Evolutionary conservation across 768 basidiomycete genomes (phyloP).

Genomic region (Imleria badia): DNA sequence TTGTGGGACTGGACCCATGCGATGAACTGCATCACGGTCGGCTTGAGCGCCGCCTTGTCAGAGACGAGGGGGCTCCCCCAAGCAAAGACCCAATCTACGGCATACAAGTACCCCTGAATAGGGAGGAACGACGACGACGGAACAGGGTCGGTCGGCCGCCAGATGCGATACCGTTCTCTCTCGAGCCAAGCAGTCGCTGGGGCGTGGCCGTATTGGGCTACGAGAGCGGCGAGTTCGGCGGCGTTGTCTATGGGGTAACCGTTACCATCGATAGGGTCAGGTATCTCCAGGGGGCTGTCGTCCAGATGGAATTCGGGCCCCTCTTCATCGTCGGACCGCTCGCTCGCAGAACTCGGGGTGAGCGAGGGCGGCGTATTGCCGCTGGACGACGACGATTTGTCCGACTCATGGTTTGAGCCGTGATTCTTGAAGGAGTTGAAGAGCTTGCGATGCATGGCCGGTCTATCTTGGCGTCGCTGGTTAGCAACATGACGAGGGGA

Average conservation of each 20-base stretch:
- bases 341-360: background rate
- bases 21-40: conserved; percentile 43
- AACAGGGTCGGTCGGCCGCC: conserved; percentile 37
- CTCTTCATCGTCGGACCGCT: background rate
- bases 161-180: conserved; percentile 48
- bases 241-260: conserved; percentile 8
- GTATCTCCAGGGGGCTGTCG: conserved; percentile 6
- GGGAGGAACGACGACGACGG: conserved; percentile 42
- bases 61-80: conserved; percentile 67
- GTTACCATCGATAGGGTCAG: conserved; percentile 4
- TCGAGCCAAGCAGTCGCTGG: conserved; percentile 74
- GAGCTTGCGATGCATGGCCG: conserved; percentile 2
- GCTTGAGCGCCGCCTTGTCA: conserved; percentile 33
- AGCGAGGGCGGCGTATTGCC: background rate
- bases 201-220: conserved; percentile 65
- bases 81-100: conserved; percentile 52
- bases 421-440: conserved; percentile 1
- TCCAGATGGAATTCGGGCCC: background rate
- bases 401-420: background rate
- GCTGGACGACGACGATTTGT: background rate
- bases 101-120: conserved; percentile 59
- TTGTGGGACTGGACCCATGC: conserved; percentile 42
- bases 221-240: conserved; percentile 45
- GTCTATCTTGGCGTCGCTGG: too few species aligned
- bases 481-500: background rate